phyloP scores from a whole-genome alignment of 345 rosid genomes.

The Kernera saxatilis region DNA sequence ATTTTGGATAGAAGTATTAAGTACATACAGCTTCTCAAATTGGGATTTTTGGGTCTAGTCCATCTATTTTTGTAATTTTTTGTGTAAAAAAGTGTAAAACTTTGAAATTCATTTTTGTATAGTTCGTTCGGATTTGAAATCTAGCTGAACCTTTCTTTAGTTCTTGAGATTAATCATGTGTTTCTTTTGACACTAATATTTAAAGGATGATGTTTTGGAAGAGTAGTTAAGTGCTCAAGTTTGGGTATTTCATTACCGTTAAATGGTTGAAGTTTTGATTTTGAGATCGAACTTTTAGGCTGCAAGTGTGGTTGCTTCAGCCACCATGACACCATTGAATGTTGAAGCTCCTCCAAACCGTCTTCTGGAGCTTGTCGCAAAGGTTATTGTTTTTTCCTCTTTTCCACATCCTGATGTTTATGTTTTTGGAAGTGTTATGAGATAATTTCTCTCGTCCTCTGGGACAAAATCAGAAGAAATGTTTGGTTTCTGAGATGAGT shows the following conservation, averaged over 20 bases:
- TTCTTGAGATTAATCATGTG: not conserved
- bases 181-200: not conserved
- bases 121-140: not conserved
- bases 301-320: slow-evolving; percentile 72
- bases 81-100: not conserved
- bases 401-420: not conserved
- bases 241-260: not conserved
- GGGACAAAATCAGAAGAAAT: not conserved
- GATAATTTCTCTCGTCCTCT: not conserved
- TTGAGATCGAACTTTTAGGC: slow-evolving; percentile 39
- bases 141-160: not conserved
- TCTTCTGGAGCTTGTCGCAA: slow-evolving; percentile 76
- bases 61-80: not conserved
- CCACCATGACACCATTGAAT: slow-evolving; percentile 71
- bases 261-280: slow-evolving; percentile 5
- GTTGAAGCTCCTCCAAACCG: slow-evolving; percentile 63
- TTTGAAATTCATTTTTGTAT: not conserved
- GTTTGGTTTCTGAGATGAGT: slow-evolving; percentile 36
- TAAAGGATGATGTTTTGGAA: slow-evolving; percentile 39
- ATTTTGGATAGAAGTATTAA: not conserved
- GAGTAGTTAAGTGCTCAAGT: slow-evolving; percentile 4
- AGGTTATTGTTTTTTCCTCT: slow-evolving; percentile 36
- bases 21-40: not conserved
- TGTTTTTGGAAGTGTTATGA: not conserved
- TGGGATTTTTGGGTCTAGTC: not conserved